Base-by-base conservation (phyloP, 2,329 filamentous ascomycete species). In the Scedosporium boydii region DNA sequence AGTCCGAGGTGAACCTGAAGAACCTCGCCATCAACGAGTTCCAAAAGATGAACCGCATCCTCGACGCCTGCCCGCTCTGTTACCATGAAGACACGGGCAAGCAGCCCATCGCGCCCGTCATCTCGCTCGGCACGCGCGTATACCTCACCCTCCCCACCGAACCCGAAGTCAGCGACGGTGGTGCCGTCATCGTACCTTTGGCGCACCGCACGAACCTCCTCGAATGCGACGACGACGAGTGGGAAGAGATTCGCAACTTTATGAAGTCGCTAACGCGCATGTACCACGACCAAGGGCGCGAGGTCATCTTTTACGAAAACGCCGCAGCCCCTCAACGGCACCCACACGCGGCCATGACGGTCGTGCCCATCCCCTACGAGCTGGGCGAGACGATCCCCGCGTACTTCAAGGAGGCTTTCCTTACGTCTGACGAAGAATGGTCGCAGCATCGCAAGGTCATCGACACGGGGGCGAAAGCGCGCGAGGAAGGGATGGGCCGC, bases 221-320 rank as follows among this genome's bases (percentile, higher is more conserved):
- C n/a, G 93, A 97, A 74, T 99, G 95, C 74, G 93, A 98, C 74
- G 93, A 99, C 70, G 95, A 99, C 71, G 95, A 99, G 73, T 99
- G 96, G 96, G 95, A 99, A 72, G 95, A 99, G 75, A 88, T 99
- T 5, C 89, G 95, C 68, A 99, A 99, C 74, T 99, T 99, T 72
- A 98, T 98, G 93, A 99, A 99, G 78, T 89, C 86, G 63, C 81
- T 99, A 21, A 97, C 89, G 4, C 87, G 93, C 55, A 89, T 97
- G 85, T 99, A 98, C 75, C 91, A 96, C 76, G 89, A 93, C 53
- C 91, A 96, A 73, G 92, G 93, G 10, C 89, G 90, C 60, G 91
- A 95, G 69, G 93, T 98, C 9, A 79, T 99, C 65, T 99, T 99
- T 77, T 99, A 99, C 79, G 95, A 99, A 72, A 98, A 99, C 72